Evolutionary conservation across 768 basidiomycete genomes (phyloP), one percentile per base, ranked within the genome.

Genomic region (Kondoa malvinella): DNA sequence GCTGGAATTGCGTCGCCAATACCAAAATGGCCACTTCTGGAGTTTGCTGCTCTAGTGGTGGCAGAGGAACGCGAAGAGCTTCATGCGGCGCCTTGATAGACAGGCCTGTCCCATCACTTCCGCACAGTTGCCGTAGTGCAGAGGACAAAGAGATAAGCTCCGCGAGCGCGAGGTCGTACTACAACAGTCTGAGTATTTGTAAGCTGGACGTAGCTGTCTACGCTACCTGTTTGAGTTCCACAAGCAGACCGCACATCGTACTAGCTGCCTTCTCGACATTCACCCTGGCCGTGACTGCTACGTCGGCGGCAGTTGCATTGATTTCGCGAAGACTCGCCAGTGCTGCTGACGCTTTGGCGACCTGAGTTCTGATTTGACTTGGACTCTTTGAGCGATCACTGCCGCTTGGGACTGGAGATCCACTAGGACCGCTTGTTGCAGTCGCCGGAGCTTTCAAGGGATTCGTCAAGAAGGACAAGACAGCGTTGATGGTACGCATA

Each of bases 191-290:
- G 25, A 59, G 30, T 25, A 59, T 27, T 63, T 14, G 29, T 12
- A 30, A 30, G 3, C 61, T 17, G 31, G 14, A 63, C 29, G 12
- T 63, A 4, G 25, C 25, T 25, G 12, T 63, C 61, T 30, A 17
- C 32, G 27, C 21, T 31, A 59, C 58, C 58, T 8, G 4, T 59
- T 59, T 63, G 3, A 63, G 61, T 27, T 63, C 61, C n/a, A 63
- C 61, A 33, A 63, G 61, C 26, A 63, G 32, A 3, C 29, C 27
- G 32, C 61, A 63, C 3, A 63, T 16, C n/a, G 61, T 63, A 15
- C 29, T 31, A 34, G 61, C 15, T 4, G 61, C 61, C 30, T 63
- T 63, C 30, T 63, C 61, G 3, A 63, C 61, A 32, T 27, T 32
- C n/a, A 63, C 4, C 27, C 17, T 4, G 12, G 27, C 61, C 33